phyloP scores from a whole-genome alignment of 768 basidiomycete genomes.

The Auriscalpium orientale region DNA sequence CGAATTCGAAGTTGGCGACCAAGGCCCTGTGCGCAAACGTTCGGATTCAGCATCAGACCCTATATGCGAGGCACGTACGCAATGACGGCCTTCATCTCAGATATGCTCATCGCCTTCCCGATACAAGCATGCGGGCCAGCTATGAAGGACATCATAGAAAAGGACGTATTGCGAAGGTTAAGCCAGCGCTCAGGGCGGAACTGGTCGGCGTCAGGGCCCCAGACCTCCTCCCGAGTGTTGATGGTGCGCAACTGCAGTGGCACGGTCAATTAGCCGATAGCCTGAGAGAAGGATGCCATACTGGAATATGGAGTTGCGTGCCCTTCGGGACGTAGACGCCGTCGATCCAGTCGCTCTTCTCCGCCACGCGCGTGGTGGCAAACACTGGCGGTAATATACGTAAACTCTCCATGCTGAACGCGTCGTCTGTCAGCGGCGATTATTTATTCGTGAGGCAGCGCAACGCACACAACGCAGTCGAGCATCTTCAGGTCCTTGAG shows the following conservation, averaged over 20 bases:
- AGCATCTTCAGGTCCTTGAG: slow-evolving; percentile 12
- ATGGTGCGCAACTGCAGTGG: slow-evolving; percentile 36
- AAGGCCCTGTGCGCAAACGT: slow-evolving; percentile 22
- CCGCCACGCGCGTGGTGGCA: slow-evolving; percentile 12
- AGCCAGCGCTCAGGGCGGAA: slow-evolving; percentile 43
- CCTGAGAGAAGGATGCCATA: background rate
- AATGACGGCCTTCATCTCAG: slow-evolving; percentile 40
- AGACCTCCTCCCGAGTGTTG: slow-evolving; percentile 42
- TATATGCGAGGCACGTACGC: slow-evolving; percentile 11
- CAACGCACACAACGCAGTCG: slow-evolving; percentile 16
- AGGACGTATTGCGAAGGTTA: slow-evolving; percentile 29
- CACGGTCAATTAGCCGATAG: too few relatives aligned
- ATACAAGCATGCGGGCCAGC: slow-evolving; percentile 40
- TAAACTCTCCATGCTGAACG: slow-evolving; percentile 14
- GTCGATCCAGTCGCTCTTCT: slow-evolving; percentile 21
- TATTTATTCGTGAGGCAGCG: background rate
- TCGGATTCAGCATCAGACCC: background rate
- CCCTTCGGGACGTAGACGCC: slow-evolving; percentile 37
- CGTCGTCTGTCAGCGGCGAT: background rate
- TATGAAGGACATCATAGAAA: slow-evolving; percentile 35
- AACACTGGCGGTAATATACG: slow-evolving; percentile 16
- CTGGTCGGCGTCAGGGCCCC: slow-evolving; percentile 47
- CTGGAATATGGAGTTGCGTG: slow-evolving; percentile 34
- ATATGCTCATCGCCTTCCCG: slow-evolving; percentile 40
- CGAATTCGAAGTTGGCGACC: slow-evolving; percentile 37